Evolutionary conservation across 257 asterid genomes (phyloP), one percentile per base, ranked within the genome.

Genomic region (Ehretia macrophylla): DNA sequence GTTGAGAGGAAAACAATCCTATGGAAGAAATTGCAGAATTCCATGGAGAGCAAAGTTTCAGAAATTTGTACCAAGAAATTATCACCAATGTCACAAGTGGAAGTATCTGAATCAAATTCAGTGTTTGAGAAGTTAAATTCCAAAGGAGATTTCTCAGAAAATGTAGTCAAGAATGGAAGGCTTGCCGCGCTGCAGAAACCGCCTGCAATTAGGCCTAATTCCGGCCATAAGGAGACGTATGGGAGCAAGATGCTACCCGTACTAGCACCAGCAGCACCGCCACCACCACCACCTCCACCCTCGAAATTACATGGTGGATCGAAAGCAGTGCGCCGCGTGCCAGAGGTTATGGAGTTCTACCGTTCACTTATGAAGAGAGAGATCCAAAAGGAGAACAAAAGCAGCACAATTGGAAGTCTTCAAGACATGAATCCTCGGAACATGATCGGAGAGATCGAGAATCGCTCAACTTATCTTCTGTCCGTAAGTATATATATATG

Each of bases 391-490:
- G 80, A 83, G 35, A 76, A 75, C 64, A 90, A 77, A 22, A 4
- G 72, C 54, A 77, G 59, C 57, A 22, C 71, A 49, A 63, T 65
- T 3, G 44, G 72, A 32, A 66, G 68, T 46, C 65, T 60, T 56
- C 74, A 72, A 56, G 78, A 71, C 23, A 85, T 78, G 55, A 60
- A 53, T 54, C 87, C 75, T 32, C 75, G 76, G 67, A 91, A 90
- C 49, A 90, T 90, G 97, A 90, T 90, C 1, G 97, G 96, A 59
- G 97, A 90, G 65, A 90, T 90, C n/a, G 93, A 84, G 75, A 90
- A 90, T 51, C 97, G 97, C n/a, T 90, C 97, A 3, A 64, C 88
- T 5, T 77, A 90, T 68, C 72, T 84, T 32, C 84, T 85, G 18
- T 87, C 90, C 55, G 97, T 85, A 73, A 86, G 91, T 78, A 38